Evolutionary conservation across 2,329 filamentous ascomycete species (phyloP).

Genomic region (Colletotrichum scovillei): DNA sequence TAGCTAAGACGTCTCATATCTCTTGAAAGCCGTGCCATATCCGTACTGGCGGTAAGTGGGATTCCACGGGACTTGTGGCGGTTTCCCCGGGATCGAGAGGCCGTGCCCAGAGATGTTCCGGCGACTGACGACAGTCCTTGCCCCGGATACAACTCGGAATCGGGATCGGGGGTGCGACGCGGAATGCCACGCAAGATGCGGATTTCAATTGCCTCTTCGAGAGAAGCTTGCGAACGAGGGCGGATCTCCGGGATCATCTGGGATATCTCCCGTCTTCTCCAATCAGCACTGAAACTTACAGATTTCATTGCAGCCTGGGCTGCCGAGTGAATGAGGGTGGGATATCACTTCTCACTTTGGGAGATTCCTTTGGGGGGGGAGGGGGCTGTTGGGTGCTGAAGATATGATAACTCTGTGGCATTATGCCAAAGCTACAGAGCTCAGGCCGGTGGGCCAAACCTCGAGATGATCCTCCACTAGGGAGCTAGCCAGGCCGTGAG

Average conservation of each 20-base stretch:
- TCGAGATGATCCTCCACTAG: not conserved
- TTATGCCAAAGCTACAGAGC: not conserved
- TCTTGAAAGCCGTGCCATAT: not conserved
- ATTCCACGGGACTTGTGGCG: not conserved
- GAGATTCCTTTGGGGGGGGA: not conserved
- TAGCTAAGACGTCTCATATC: not conserved
- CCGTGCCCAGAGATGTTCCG: not conserved
- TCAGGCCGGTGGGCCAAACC: not conserved
- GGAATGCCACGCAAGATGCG: not conserved
- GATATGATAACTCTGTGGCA: not conserved
- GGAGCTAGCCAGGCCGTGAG: not conserved
- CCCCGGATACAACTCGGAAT: not conserved
- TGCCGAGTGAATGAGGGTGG: not conserved
- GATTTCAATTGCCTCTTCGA: not conserved
- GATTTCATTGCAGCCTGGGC: not conserved
- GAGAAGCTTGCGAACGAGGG: not conserved
- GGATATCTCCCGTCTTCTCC: not conserved
- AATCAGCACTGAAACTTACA: not conserved
- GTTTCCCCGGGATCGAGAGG: not conserved
- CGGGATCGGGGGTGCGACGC: not conserved
- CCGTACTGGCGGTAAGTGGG: not conserved
- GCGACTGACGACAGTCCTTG: not conserved
- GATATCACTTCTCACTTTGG: not conserved
- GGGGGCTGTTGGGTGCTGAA: not conserved
- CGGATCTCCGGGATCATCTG: not conserved